A percentile compares a stretch with the other conserved stretches of the same genome.
Conservation (phyloP, 495 filamentous ascomycete species). For the Penicillium pancosmium region DNA sequence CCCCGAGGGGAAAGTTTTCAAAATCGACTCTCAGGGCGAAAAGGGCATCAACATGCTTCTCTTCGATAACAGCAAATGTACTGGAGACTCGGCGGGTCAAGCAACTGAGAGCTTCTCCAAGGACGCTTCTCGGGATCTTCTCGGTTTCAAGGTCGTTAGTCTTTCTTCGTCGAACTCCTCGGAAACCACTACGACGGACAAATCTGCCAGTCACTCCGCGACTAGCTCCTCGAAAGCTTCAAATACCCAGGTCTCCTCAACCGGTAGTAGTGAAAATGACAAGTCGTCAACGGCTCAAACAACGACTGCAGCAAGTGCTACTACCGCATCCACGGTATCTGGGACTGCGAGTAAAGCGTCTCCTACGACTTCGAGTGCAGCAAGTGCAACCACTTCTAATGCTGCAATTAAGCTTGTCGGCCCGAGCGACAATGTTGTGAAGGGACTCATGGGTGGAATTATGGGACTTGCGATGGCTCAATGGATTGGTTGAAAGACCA, state of each 20-base stretch:
- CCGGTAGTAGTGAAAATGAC: not conserved
- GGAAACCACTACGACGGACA: not conserved
- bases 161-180: conserved; percentile 6
- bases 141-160: conserved; percentile 25
- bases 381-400: conserved; percentile 11
- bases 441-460: conserved; percentile 9
- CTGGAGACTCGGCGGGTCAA: conserved; percentile 16
- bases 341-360: not conserved
- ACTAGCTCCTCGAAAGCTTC: conserved; percentile 1
- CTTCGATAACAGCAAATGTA: conserved; percentile 21
- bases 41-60: conserved; percentile 29
- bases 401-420: conserved; percentile 5
- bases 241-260: not conserved
- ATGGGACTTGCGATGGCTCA: conserved; percentile 8
- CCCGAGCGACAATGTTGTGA: not conserved
- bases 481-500: not conserved
- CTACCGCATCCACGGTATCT: not conserved
- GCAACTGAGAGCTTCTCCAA: conserved; percentile 22
- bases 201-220: conserved; percentile 1
- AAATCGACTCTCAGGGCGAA: conserved; percentile 19
- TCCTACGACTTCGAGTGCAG: conserved; percentile 9
- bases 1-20: conserved; percentile 23
- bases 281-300: not conserved
- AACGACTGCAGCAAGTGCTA: not conserved
- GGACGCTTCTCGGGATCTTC: conserved; percentile 14